Percentiles rank a stretch among this genome's conserved stretches.
These are phyloP conservation scores for Aspergillus vadensis DNA, from an alignment of 2,329 filamentous ascomycete species.

Conservation along the genomic window DNA sequence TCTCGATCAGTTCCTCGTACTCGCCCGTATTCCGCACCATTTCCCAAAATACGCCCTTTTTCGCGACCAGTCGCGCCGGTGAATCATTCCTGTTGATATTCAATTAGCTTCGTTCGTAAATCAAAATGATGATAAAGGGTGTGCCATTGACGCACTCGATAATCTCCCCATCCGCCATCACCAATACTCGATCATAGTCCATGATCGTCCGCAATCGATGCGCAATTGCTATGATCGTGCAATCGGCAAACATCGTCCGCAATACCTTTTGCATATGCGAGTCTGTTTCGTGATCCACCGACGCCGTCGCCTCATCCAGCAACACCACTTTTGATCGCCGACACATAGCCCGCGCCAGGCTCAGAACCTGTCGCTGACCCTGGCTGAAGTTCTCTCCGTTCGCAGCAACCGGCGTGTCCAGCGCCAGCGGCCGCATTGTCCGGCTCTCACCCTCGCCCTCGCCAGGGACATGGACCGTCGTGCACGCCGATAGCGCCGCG, in stretches of 20 bases:
- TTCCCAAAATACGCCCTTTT: conserved; percentile 26
- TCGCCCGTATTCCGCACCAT: conserved; percentile 32
- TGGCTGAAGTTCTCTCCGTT: conserved; percentile 53
- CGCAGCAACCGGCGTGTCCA: conserved; percentile 57
- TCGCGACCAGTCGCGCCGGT: conserved; percentile 22
- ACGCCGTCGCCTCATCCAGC: conserved; percentile 66
- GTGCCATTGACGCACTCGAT: conserved; percentile 48
- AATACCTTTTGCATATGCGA: conserved; percentile 60
- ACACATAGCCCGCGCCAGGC: conserved; percentile 62
- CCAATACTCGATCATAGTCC: conserved; percentile 61
- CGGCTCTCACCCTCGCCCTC: conserved; percentile 16
- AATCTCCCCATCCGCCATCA: conserved; percentile 58
- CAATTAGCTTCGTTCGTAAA: not conserved
- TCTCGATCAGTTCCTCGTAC: conserved; percentile 27
- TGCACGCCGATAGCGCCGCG: conserved; percentile 31
- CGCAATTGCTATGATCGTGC: conserved; percentile 68
- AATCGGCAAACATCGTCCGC: conserved; percentile 52
- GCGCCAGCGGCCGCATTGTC: conserved; percentile 33
- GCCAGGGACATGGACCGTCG: conserved; percentile 35
- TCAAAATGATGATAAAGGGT: not conserved
- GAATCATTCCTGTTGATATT: conserved; percentile 23
- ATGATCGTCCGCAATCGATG: conserved; percentile 66
- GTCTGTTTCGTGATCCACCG: conserved; percentile 63
- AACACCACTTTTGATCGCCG: conserved; percentile 59
- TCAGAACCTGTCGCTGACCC: conserved; percentile 64